Evolutionary conservation across 2,329 filamentous ascomycete genomes (phyloP).

Genomic region (Diaporthe ilicicola): DNA sequence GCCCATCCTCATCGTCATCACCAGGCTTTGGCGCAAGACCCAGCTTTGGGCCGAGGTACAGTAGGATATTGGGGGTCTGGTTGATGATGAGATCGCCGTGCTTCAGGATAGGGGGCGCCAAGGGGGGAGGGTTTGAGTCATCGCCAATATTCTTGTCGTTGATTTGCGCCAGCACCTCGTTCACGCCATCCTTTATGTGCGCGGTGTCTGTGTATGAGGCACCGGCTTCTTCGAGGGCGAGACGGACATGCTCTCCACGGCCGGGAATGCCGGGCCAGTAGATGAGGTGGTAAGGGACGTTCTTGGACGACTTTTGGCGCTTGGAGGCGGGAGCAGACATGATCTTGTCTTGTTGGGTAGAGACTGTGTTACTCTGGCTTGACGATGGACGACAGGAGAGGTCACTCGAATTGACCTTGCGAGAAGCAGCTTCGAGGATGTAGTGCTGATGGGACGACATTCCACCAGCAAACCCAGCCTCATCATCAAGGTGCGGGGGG

Average conservation of each 20-base stretch:
- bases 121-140: conserved; percentile 67
- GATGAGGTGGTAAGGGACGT: conserved; percentile 67
- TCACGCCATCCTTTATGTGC: conserved; percentile 56
- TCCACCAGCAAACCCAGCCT: not conserved
- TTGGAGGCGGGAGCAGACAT: conserved; percentile 39
- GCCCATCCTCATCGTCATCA: conserved; percentile 50
- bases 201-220: conserved; percentile 71
- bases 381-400: not conserved
- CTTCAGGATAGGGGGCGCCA: conserved; percentile 73
- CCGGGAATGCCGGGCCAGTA: conserved; percentile 79
- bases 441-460: not conserved
- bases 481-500: conserved; percentile 7
- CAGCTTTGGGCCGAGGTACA: conserved; percentile 71
- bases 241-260: conserved; percentile 77
- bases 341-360: not conserved
- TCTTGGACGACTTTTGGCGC: conserved; percentile 52
- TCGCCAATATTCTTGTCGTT: conserved; percentile 56
- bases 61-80: conserved; percentile 78
- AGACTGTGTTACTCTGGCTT: not conserved
- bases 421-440: not conserved
- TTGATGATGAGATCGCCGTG: conserved; percentile 68
- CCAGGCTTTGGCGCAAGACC: conserved; percentile 57
- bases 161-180: conserved; percentile 58
- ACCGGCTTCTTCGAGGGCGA: conserved; percentile 74
- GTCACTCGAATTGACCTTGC: not conserved